Evolutionary conservation across 805 yeast species (phyloP), one percentile per base, ranked within the genome.

Genomic region (Starmerella bombicola): DNA sequence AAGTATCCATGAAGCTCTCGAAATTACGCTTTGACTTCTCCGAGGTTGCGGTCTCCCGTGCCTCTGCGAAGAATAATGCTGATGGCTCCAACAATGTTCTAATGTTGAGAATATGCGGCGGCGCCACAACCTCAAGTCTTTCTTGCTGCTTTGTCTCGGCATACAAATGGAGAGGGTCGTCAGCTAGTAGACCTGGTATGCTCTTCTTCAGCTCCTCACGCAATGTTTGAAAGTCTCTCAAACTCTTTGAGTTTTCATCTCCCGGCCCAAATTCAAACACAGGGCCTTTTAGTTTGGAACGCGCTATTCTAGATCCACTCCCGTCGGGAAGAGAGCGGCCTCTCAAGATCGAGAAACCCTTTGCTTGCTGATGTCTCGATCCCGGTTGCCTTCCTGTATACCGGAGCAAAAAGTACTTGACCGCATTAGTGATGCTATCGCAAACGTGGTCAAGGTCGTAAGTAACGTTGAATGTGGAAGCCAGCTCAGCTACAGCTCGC

Each of bases 71-170:
- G 53, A 82, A 83, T 10, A 75, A 61, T 35, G 83, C 66, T 29
- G 83, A 74, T 29, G 81, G 77, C 42, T 80, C 94, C 36, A 83
- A 59, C 13, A 85, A 70, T 4, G 80, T 69, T 48, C 86, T 70
- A 78, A 86, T 82, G 52, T 85, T 83, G 59, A 80, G 76, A 13
- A 84, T 69, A 53, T 75, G 76, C 2, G 83, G 75, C 0, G 47
- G 66, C 48, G 47, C 58, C 47, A 19, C 55, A 2, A 49, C 50
- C 13, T 42, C 43, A n/a, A 53, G 35, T 15, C 41, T 33, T 30
- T 45, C 43, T 33, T 52, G 51, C 21, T 44, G 39, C 16, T 41
- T 38, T 1, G 51, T 43, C 16, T 52, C 55, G 2, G 50, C 54
- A 30, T 39, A 50, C 28, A 42, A 18, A 20, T 42, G 43, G 30